Evolutionary conservation across 2,329 filamentous ascomycete species (phyloP), one percentile per base, ranked within the genome.

Genomic region (Bipolaris oryzae): DNA sequence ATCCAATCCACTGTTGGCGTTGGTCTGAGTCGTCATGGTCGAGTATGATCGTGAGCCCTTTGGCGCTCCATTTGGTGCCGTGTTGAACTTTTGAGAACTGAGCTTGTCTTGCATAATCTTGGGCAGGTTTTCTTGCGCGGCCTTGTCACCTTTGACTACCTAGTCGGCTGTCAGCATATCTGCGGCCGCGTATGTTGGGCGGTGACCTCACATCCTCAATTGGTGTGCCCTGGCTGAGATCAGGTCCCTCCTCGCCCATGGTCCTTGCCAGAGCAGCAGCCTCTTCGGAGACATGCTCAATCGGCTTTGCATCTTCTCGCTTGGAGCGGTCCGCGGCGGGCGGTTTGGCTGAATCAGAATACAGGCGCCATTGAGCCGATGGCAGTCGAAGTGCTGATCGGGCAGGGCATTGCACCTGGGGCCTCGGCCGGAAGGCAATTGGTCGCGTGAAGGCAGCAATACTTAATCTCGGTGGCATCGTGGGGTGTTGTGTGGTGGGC

Each of bases 201-300:
- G 1, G 25, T 21, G 25, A 35, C 35, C 66, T 55, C 70, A 89
- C 87, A 77, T 90, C 87, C 72, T 86, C 81, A 61, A 90, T 82
- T 7, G 87, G 86, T 47, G 87, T 87, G 15, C 87, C 87, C 70
- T 89, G 85, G 46, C 84, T 81, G 34, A 89, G 68, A 68, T 90
- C 87, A 18, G 87, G 88, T 23, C 83, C 80, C 53, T 81, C 74
- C 51, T 81, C 77, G 51, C 86, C 84, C 67, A 80, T 85, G 23
- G 85, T 83, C 67, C 85, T 80, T 23, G 82, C 82, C 62, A 84
- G 82, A 64, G 84, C 82, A 37, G 83, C 83, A 31, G 87, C 86
- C 73, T 90, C 87, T 70, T 89, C 85, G 60, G 83, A 87, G 28
- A 89, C 84, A 76, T 86, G 82, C 39, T 84, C 83, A 50, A 87